A percentile compares a stretch with the other conserved stretches of the same genome.
Conservation (phyloP, 148 eudicot genomes). For the Vaccinium myrtillus region DNA sequence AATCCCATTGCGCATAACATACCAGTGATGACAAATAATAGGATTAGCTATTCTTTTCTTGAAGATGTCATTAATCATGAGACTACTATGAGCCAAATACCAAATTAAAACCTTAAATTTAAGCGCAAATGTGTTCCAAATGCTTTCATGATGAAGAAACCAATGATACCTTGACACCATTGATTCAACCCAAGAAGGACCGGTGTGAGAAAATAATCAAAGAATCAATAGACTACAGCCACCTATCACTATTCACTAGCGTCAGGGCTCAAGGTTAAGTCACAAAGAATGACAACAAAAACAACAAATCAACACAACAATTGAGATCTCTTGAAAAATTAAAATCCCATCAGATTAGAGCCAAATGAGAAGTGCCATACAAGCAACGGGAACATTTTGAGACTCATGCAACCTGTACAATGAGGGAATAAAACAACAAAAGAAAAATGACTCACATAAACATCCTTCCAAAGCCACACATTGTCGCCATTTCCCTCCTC, state of each 20-base stretch:
- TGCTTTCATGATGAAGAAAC: neutral
- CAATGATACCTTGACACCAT: neutral
- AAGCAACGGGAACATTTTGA: neutral
- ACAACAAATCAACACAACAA: no score
- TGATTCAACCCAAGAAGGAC: neutral
- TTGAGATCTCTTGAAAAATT: no score
- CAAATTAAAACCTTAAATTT: neutral
- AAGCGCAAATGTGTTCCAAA: neutral
- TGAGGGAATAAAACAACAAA: neutral
- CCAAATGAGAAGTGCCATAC: neutral
- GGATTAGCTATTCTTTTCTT: neutral
- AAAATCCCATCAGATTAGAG: neutral
- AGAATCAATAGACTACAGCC: neutral
- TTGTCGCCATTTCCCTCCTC: neutral
- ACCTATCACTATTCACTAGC: neutral
- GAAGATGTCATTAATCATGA: neutral
- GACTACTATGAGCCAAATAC: neutral
- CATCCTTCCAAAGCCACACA: neutral
- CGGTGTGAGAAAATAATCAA: neutral
- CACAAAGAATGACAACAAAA: neutral
- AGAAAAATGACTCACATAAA: neutral
- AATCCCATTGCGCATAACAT: neutral
- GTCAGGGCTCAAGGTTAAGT: neutral
- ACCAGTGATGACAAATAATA: neutral
- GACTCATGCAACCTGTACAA: neutral